phyloP scores from a whole-genome alignment of 2,329 filamentous ascomycete species.

The Clarireedia hainanense region DNA sequence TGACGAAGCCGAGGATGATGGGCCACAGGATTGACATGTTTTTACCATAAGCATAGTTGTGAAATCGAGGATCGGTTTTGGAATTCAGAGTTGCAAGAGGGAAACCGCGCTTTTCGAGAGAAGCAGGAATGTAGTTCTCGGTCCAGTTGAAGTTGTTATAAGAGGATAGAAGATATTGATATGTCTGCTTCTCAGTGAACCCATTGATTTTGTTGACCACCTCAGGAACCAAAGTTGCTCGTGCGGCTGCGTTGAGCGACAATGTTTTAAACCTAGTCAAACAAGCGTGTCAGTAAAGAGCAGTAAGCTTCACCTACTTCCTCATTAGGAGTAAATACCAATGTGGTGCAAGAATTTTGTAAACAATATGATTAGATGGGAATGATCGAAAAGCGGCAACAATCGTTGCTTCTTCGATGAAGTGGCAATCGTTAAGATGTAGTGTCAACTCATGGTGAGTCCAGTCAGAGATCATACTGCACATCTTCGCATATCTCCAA shows the following conservation, averaged over 20 bases:
- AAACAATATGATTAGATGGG: slow-evolving; percentile 8
- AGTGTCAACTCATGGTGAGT: slow-evolving; percentile 6
- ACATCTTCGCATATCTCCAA: slow-evolving; percentile 32
- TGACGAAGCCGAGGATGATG: slow-evolving; percentile 36
- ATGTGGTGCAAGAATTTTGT: slow-evolving; percentile 8
- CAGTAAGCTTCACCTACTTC: neutral
- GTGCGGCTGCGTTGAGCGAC: slow-evolving; percentile 5
- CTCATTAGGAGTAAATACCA: neutral
- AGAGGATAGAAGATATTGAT: slow-evolving; percentile 5
- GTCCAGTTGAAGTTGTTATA: slow-evolving; percentile 13
- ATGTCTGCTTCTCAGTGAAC: slow-evolving; percentile 3
- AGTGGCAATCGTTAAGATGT: slow-evolving; percentile 11
- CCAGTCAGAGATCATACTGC: slow-evolving; percentile 4
- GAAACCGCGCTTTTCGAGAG: slow-evolving; percentile 38
- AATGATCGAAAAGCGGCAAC: slow-evolving; percentile 8
- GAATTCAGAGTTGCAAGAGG: slow-evolving; percentile 29
- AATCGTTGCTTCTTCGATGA: slow-evolving; percentile 7
- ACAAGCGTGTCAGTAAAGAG: neutral
- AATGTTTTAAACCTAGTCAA: slow-evolving; percentile 8
- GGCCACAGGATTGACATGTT: slow-evolving; percentile 40
- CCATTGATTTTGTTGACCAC: slow-evolving; percentile 5
- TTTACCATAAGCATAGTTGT: slow-evolving; percentile 42
- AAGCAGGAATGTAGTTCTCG: slow-evolving; percentile 36
- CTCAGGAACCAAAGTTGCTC: neutral
- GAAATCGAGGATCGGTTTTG: slow-evolving; percentile 30